Conservation (phyloP, 371 early-diverging fungal species). For the Scutellospora calospora region DNA sequence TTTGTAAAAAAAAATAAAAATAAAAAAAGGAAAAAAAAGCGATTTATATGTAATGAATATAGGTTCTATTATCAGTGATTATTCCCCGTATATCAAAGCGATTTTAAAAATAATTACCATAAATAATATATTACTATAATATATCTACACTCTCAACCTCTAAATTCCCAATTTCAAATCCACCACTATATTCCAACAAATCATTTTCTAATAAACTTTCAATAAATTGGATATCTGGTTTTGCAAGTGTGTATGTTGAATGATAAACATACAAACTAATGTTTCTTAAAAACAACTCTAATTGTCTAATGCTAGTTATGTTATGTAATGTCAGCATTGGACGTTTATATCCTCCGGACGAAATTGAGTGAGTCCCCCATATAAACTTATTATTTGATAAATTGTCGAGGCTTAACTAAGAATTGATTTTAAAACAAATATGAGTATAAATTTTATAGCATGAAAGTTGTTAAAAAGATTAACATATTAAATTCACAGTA, state of each 20-base stretch:
- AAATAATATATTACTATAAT: background rate
- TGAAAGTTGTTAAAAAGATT: too few species aligned
- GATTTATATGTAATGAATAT: too few species aligned
- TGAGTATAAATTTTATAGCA: background rate
- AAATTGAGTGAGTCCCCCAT: background rate
- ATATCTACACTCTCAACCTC: conserved; percentile 3
- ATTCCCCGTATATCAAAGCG: too few species aligned
- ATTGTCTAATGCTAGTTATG: conserved; percentile 71
- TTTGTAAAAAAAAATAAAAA: too few species aligned
- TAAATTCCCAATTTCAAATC: background rate
- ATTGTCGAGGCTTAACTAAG: conserved; percentile 1
- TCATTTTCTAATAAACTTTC: conserved; percentile 79
- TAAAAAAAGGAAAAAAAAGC: too few species aligned
- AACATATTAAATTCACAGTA: background rate
- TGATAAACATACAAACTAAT: conserved; percentile 78
- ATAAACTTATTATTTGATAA: background rate
- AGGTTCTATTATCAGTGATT: too few species aligned
- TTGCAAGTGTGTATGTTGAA: conserved; percentile 71
- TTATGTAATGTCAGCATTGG: conserved; percentile 78
- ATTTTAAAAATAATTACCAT: too few species aligned
- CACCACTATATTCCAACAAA: conserved; percentile 62
- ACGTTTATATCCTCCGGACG: conserved; percentile 54
- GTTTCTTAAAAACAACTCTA: conserved; percentile 79
- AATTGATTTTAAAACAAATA: background rate
- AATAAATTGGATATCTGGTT: conserved; percentile 79